A percentile compares a stretch with the other conserved stretches of the same genome.
Conservation (phyloP, 345 rosid species). For the Eucalyptus polyanthemos region DNA sequence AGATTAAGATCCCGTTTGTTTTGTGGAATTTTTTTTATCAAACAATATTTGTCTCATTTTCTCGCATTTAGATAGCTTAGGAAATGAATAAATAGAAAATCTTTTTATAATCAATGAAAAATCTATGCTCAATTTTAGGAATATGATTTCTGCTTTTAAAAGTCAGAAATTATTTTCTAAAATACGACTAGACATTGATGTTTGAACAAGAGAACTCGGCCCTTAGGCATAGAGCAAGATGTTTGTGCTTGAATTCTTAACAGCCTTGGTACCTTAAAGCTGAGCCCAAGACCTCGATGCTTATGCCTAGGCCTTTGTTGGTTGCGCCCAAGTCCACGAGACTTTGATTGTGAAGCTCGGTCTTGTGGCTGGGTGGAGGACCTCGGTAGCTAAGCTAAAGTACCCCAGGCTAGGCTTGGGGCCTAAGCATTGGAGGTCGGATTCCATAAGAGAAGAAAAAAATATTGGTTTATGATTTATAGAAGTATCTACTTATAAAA, state of each 20-base stretch:
- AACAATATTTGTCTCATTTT: not conserved
- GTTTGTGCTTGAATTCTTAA: rapidly evolving
- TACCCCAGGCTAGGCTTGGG: too few species aligned
- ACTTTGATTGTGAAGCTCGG: too few species aligned
- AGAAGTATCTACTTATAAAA: not conserved
- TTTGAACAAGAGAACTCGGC: not conserved
- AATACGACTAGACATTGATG: not conserved
- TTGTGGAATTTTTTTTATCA: not conserved
- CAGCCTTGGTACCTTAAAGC: not conserved
- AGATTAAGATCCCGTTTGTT: too few species aligned
- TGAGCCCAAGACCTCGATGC: not conserved
- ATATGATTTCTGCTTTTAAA: too few species aligned
- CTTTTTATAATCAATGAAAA: not conserved
- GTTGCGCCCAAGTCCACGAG: too few species aligned
- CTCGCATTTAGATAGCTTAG: rapidly evolving
- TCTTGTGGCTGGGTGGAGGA: too few species aligned
- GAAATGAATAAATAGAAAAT: not conserved
- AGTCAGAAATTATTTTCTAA: too few species aligned
- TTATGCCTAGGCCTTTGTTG: rapidly evolving
- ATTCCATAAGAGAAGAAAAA: not conserved
- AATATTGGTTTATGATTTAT: not conserved
- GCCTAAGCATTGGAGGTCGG: rapidly evolving
- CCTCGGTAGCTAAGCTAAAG: too few species aligned
- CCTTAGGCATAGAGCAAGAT: rapidly evolving
- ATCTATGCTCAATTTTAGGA: not conserved